Base-by-base conservation (phyloP, 2,329 filamentous ascomycete species). In the Aquanectria penicillioides region DNA sequence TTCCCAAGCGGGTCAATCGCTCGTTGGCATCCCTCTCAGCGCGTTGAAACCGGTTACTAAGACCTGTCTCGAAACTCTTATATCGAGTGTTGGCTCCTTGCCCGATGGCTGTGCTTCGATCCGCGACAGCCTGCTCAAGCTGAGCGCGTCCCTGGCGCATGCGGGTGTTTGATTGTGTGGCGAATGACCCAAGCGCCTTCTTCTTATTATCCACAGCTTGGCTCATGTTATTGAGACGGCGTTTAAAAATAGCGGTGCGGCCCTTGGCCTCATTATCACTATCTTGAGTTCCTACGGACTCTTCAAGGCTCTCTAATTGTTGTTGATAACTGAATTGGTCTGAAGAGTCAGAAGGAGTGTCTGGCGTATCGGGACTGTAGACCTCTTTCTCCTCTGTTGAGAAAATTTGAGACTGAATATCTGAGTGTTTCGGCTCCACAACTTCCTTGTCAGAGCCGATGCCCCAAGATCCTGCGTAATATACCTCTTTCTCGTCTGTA, bases 151-250 rank as follows among this genome's bases (percentile, higher is more conserved):
- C 59, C 0, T 66, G 54, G 1, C 47, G 20, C n/a, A 66, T 64
- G 0, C 53, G 37, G 5, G 47, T 28, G 13, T 51, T 62, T 0
- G 64, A 65, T 13, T 63, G 31, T 1, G 59, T 50, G 11, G 46
- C 25, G 6, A 63, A 55, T 1, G 34, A 48, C 1, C 41, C 36
- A 48, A 60, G 57, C 2, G 64, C 62, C n/a, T 65, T 65, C 7
- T 63, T 67, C 9, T 53, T 47, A 12, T 63, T 65, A 11, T 65
- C 62, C 3, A 67, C 41, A 4, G 46, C 64, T 36, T 65, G 36
- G 2, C 55, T 65, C 6, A 55, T 28, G 5, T 50, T 65, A 25
- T 55, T 37, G 9, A 63, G 6, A 0, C 46, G 64, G 0, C 58
- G 51, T 4, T 65, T 43, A 8, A 63, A 46, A 2, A 33, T 38